These are phyloP conservation scores for Straminergon stramineum DNA, from an alignment of 225 moss, liverwort and hornwort species.

Conservation along the genomic window DNA sequence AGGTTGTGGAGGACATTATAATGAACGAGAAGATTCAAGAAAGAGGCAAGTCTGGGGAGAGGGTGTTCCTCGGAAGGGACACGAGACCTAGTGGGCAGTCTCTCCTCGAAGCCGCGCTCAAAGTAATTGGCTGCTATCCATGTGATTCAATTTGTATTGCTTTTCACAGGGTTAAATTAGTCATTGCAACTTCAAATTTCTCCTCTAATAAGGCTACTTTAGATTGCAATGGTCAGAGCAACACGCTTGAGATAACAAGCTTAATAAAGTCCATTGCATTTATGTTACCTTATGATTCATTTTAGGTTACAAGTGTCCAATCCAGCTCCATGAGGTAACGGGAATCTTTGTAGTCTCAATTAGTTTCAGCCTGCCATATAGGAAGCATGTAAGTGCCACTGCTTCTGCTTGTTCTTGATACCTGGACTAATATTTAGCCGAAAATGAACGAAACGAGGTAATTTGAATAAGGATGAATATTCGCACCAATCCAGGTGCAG, in stretches of 20 bases:
- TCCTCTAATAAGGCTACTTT: not conserved
- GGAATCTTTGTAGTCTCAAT: not conserved
- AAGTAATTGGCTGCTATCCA: conserved; percentile 19
- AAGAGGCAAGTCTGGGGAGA: conserved; percentile 18
- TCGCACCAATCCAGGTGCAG: not conserved
- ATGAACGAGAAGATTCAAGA: conserved; percentile 39
- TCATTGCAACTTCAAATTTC: not conserved
- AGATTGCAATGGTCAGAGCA: not conserved
- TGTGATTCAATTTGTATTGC: not conserved
- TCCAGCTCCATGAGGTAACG: not conserved
- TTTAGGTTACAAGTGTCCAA: not conserved
- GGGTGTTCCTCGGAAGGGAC: conserved; percentile 77
- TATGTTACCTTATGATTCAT: not conserved
- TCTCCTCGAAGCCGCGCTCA: conserved; percentile 58
- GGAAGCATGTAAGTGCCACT: not conserved
- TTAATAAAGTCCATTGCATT: not conserved
- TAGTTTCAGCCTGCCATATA: not conserved
- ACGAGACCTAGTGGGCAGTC: conserved; percentile 73
- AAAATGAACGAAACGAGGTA: not conserved
- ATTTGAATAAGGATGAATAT: not conserved
- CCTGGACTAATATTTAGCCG: not conserved
- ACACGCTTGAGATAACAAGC: not conserved
- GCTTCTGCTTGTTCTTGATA: not conserved
- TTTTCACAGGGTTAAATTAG: not conserved
- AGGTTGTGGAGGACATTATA: conserved; percentile 60